These are phyloP conservation scores for Carex parvula DNA, from an alignment of 176 grass and related monocot species.

Conservation along the genomic window DNA sequence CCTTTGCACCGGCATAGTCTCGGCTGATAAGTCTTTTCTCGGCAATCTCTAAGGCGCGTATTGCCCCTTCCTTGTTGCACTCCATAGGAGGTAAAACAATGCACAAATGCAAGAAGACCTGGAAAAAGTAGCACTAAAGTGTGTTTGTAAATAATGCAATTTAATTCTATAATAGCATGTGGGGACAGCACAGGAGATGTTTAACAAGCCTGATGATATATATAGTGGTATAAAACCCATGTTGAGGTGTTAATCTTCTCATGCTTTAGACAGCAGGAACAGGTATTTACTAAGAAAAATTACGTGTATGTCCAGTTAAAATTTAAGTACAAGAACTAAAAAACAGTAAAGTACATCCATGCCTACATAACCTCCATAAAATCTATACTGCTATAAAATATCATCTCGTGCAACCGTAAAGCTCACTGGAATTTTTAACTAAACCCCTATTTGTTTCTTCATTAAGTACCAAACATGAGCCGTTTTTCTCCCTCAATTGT, in stretches of 20 bases:
- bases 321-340: background rate
- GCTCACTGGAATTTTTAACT: background rate
- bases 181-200: background rate
- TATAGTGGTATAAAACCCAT: background rate
- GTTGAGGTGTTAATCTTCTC: background rate
- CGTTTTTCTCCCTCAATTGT: background rate
- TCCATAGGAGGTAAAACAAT: background rate
- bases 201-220: background rate
- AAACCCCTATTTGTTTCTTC: background rate
- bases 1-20: conserved; percentile 64
- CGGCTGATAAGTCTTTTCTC: conserved; percentile 50
- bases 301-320: background rate
- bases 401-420: background rate
- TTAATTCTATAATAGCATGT: conserved; percentile 21
- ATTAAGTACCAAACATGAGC: background rate
- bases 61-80: conserved; percentile 76
- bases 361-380: background rate
- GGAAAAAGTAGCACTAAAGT: background rate
- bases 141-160: background rate
- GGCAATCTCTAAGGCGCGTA: conserved; percentile 61
- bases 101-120: background rate
- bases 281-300: background rate
- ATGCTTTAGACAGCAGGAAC: background rate
- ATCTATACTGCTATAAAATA: background rate
- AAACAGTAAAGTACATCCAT: background rate